Conservation (phyloP, 2,329 filamentous ascomycete species). For the Aureobasidium sp. region DNA sequence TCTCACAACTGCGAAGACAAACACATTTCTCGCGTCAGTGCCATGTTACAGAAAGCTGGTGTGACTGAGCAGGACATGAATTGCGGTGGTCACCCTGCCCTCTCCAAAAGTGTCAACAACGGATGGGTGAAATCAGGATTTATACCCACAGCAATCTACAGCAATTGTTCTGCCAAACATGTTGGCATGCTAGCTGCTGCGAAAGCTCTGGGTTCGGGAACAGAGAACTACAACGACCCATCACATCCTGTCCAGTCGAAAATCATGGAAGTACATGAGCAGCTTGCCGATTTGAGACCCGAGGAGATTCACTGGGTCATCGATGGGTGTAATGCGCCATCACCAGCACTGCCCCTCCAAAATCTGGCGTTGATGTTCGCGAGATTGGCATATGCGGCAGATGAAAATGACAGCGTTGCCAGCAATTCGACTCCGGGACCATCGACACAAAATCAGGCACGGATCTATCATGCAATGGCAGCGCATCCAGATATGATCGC, state of each 20-base stretch:
- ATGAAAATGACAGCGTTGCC: slow-evolving; percentile 10
- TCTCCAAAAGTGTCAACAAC: neutral
- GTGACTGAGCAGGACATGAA: neutral
- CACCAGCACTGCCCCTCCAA: slow-evolving; percentile 37
- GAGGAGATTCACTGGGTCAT: slow-evolving; percentile 35
- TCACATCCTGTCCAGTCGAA: slow-evolving; percentile 25
- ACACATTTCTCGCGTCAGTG: neutral
- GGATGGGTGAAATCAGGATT: neutral
- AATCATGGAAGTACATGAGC: slow-evolving; percentile 31
- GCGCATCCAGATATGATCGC: slow-evolving; percentile 38
- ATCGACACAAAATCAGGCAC: slow-evolving; percentile 24
- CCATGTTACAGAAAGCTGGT: neutral
- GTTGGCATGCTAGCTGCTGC: slow-evolving; percentile 1
- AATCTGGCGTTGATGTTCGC: slow-evolving; percentile 33
- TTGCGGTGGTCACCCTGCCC: neutral
- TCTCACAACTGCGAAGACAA: neutral
- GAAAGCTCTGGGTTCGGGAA: neutral
- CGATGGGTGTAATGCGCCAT: slow-evolving; percentile 44
- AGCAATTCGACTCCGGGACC: neutral
- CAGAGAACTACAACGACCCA: neutral
- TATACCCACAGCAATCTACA: neutral
- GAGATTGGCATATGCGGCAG: slow-evolving; percentile 31
- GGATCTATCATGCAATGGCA: slow-evolving; percentile 39
- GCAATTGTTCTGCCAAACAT: slow-evolving; percentile 3
- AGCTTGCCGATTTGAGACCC: slow-evolving; percentile 21